phyloP scores from a whole-genome alignment of 1,139 yeast species.

The Blastobotrys elegans region DNA sequence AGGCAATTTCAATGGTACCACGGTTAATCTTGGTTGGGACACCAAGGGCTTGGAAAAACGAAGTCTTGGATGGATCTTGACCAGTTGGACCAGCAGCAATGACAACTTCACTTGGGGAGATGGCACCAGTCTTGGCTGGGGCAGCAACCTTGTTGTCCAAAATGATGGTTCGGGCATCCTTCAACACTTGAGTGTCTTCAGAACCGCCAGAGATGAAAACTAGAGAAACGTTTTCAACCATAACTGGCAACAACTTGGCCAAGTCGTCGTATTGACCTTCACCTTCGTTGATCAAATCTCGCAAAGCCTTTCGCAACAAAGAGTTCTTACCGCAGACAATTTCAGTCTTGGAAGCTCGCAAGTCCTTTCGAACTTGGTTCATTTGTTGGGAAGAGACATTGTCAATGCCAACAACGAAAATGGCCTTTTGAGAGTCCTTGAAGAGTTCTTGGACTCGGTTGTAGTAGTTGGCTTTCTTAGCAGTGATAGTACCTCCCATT shows the following conservation, averaged over 20 bases:
- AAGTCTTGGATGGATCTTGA: slow-evolving; percentile 99
- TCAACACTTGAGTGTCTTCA: slow-evolving; percentile 81
- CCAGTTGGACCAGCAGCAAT: slow-evolving; percentile 99
- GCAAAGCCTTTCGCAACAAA: slow-evolving; percentile 99
- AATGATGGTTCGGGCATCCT: slow-evolving; percentile 82
- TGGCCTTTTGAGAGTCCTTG: slow-evolving; percentile 94
- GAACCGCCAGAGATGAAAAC: slow-evolving; percentile 92
- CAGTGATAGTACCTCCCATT: slow-evolving; percentile 98
- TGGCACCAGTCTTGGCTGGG: slow-evolving; percentile 99
- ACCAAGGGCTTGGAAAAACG: slow-evolving; percentile 99
- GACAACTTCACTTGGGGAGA: slow-evolving; percentile 97
- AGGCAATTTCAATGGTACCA: slow-evolving; percentile 99
- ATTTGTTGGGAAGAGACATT: slow-evolving; percentile 99
- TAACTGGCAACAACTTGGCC: slow-evolving; percentile 91
- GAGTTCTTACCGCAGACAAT: slow-evolving; percentile 99
- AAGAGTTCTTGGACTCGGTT: slow-evolving; percentile 83
- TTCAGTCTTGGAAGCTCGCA: slow-evolving; percentile 92
- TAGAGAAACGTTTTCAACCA: slow-evolving; percentile 99
- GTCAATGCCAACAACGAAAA: slow-evolving; percentile 93
- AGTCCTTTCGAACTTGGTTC: slow-evolving; percentile 98
- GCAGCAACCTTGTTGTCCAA: slow-evolving; percentile 97
- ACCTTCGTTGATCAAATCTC: slow-evolving; percentile 80
- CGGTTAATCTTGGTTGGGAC: slow-evolving; percentile 99
- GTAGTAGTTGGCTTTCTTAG: slow-evolving; percentile 94
- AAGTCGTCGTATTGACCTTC: slow-evolving; percentile 82